Evolutionary conservation across 2,329 filamentous ascomycete species (phyloP), one percentile per base, ranked within the genome.

Genomic region (Diaporthe ampelina): DNA sequence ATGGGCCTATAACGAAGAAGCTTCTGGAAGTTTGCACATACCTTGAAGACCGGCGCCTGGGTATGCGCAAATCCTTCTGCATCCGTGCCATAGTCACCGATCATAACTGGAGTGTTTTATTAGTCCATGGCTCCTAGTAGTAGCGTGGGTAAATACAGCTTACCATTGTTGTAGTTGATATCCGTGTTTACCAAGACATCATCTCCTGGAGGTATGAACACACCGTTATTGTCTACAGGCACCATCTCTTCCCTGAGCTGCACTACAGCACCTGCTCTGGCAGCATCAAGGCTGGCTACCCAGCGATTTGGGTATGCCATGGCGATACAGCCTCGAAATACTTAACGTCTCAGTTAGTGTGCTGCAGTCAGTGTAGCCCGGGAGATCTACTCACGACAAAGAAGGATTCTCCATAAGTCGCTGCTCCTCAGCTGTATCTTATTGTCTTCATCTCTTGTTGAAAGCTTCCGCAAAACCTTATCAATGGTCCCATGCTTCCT

Each of bases 311-410:
- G 58, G 17, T 61, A 61, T 40, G 58, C 11, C n/a, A 61, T 43
- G 24, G 58, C 58, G 24, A 61, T 13, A 29, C 58, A 61, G 19
- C 37, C 58, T 61, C 58, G 58, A 45, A 61, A 61, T 40, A 61
- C 58, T 61, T 61, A 19, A 26, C n/a, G 4, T 17, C n/a, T 3
- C 29, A 2, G 21, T 57, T 57, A 57, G 54, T 57, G 21, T 21
- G 57, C 8, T 35, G 26, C 1, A 21, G n/a, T 13, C 17, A 26
- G 57, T 29, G 11, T 19, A 11, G 15, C 40, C 21, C 1, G 24
- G 6, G 2, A 7, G 4, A 26, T 26, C 8, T 21, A n/a, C 57
- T 43, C 0, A 61, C 58, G 4, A 37, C 58, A 61, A 29, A 4
- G 13, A 19, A 61, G 29, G 0, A 61, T 9, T 45, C 37, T 61